Base-by-base conservation (phyloP, 2,329 filamentous ascomycete species). In the Aspergillus sp. region DNA sequence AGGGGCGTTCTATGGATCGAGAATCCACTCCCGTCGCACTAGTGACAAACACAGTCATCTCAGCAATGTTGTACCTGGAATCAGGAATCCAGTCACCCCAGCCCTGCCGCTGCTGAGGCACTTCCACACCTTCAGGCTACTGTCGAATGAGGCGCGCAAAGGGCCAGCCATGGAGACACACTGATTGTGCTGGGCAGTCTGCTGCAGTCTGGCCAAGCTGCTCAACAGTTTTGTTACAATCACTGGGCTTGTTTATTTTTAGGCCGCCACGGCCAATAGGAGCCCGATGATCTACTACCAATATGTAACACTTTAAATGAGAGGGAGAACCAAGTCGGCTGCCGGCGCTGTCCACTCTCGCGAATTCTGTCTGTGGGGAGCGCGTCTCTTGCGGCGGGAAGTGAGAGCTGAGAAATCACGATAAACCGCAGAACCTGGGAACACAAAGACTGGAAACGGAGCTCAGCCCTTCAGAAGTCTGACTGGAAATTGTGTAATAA, bases 31-130 rank as follows among this genome's bases (percentile, higher is more conserved):
- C 62, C 63, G 64, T 64, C 64, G 60, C 64, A 66, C 64, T 64
- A 66, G 61, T 66, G 64, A 66, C 64, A 64, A 66, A 66, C 64
- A 66, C 54, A 62, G 58, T 63, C 59, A 59, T 58, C 57, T 49
- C 56, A 60, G 48, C 56, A 51, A 59, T 59, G 52, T 56, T 59
- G 52, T 56, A 55, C 51, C 24, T 20, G 22, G 8, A 34, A 33
- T 37, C 42, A 41, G 27, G 27, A 30, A 30, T 30, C 27, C 27
- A 30, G 27, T 30, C 27, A 30, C 27, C 27, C 27, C 27, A 30
- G 27, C 8, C 27, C 34, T n/a, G 34, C 34, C 6, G 34, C 34
- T n/a, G 13, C 34, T 37, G 33, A 34, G 33, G 33, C 13, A 37
- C 8, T 37, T 37, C 20, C 7, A 9, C 6, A 9, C 27, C 27